Evolutionary conservation across 345 rosid species (phyloP).

Genomic region (Salix exigua): DNA sequence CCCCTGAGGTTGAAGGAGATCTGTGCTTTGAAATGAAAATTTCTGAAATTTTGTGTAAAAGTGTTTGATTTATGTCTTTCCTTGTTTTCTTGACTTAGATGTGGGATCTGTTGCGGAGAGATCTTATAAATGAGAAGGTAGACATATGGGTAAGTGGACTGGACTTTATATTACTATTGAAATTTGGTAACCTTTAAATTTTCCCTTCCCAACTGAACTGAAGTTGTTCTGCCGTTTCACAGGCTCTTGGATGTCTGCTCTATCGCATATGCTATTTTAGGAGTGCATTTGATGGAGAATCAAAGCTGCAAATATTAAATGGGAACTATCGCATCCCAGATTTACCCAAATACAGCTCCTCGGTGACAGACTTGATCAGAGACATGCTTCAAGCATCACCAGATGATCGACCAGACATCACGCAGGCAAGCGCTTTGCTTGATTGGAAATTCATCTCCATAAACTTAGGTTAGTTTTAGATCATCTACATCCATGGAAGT

Average conservation of each 20-base stretch:
- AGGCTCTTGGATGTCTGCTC: slow-evolving; percentile 99
- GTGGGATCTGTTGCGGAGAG: slow-evolving; percentile 95
- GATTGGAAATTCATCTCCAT: slow-evolving; percentile 64
- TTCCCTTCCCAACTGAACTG: slow-evolving; percentile 9
- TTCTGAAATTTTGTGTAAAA: slow-evolving; percentile 26
- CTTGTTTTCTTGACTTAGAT: slow-evolving; percentile 53
- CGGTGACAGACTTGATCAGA: slow-evolving; percentile 59
- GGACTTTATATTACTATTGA: slow-evolving; percentile 6
- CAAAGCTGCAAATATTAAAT: slow-evolving; percentile 86
- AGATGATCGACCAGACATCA: slow-evolving; percentile 92
- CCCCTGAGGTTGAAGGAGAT: slow-evolving; percentile 77
- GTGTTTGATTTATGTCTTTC: slow-evolving; percentile 28
- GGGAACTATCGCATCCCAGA: slow-evolving; percentile 94
- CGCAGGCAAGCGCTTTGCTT: slow-evolving; percentile 88
- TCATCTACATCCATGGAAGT: slow-evolving; percentile 30
- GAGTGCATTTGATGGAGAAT: slow-evolving; percentile 97
- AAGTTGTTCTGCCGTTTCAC: slow-evolving; percentile 15
- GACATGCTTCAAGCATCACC: slow-evolving; percentile 96
- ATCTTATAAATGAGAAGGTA: slow-evolving; percentile 88
- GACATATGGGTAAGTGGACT: slow-evolving; percentile 86
- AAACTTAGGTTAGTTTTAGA: slow-evolving; percentile 79
- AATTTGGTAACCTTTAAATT: neutral
- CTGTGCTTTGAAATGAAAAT: slow-evolving; percentile 13
- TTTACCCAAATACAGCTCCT: slow-evolving; percentile 64
- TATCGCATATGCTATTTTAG: slow-evolving; percentile 90